Conservation (phyloP, 2,329 filamentous ascomycete genomes). For the Akanthomyces uredinophilus region DNA sequence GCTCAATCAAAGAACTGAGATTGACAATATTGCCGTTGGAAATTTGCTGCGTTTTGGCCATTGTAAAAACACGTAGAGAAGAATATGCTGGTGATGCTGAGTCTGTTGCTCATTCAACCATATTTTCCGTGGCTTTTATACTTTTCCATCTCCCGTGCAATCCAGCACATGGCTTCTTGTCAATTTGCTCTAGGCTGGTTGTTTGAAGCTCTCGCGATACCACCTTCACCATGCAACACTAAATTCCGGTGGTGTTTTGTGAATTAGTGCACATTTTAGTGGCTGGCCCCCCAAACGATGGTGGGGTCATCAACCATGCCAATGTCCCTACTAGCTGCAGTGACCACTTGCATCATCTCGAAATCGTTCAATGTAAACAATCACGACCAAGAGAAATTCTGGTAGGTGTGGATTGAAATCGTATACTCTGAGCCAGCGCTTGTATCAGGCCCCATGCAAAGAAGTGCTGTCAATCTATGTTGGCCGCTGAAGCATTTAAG, state of each 20-base stretch:
- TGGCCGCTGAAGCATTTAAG: no score
- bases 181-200: not conserved
- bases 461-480: no score
- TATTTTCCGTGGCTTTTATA: not conserved
- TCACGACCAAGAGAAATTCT: no score
- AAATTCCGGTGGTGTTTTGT: not conserved
- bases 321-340: no score
- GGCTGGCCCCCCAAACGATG: not conserved
- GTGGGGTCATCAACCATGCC: not conserved
- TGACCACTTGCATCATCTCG: no score
- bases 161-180: not conserved
- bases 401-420: no score
- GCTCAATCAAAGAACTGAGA: not conserved
- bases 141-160: not conserved
- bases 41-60: not conserved
- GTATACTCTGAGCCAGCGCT: no score
- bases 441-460: no score
- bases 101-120: not conserved
- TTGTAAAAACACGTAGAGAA: not conserved
- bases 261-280: not conserved
- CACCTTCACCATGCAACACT: not conserved
- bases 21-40: not conserved
- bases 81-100: not conserved
- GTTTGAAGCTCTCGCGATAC: slow-evolving; percentile 1
- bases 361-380: no score